Base-by-base conservation (phyloP, 1,284 basidiomycete genomes). In the Cutaneotrichosporon sp. region DNA sequence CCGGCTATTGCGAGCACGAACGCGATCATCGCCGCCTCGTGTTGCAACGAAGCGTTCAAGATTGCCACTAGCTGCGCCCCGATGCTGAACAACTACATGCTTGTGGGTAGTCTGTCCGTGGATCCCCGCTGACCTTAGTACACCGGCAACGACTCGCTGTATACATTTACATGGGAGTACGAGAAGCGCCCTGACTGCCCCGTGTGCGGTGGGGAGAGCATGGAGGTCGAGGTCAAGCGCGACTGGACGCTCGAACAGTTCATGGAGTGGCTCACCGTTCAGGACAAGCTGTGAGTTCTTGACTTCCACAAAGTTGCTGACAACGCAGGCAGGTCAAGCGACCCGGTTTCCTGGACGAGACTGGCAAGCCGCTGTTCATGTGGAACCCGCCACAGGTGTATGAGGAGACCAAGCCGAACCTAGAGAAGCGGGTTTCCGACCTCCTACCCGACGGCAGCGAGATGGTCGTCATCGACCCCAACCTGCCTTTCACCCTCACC, bases 21-120 rank as follows among this genome's bases (percentile, higher is more conserved):
- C 65, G 91, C 92, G 37, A 91, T 97, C 70, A 92, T 97, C 59
- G 88, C 92, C 27, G 93, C 94, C 14, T 89, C 93, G 3, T 98
- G 96, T 76, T 98, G 94, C 68, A 97, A 97, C 63, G 96, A 99
- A 76, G 96, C 96, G 9, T 92, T 98, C 81, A 99, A 99, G 77
- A 89, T 99, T 54, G 94, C 91, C 17, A 98, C 96, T 0, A 89
- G 85, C 55, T 87, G 88, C 24, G 94, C 93, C 0, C 89, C 92
- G 2, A 96, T 85, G 70, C 80, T 99, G 37, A 89, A 97, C 77
- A 98, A 98, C 75, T 99, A 98, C 76, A 97, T 98, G 81, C 92
- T 92, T 88, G 79, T 92, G 42, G 27, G 49, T 37, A n/a, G 20
- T 16, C 35, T 3, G 19, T 3, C 8, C 6, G 0, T 14, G 17